Evolutionary conservation across 2,329 filamentous ascomycete genomes (phyloP).

Genomic region (Trichoderma afroharzianum): DNA sequence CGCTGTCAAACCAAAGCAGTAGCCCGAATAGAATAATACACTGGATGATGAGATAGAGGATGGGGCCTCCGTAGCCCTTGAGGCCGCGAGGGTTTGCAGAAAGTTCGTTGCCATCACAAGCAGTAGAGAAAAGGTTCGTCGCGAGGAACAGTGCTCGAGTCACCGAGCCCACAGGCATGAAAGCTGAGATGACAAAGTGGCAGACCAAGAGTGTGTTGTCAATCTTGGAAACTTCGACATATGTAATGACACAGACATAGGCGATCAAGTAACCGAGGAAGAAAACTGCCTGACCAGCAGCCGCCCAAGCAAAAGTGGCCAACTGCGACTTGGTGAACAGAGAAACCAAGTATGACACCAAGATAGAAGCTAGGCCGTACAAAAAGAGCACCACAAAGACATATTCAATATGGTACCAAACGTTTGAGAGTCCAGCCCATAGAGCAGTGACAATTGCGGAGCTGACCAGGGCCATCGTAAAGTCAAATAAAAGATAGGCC

Average conservation of each 20-base stretch:
- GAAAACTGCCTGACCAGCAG: constrained; percentile 68
- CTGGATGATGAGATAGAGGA: constrained; percentile 77
- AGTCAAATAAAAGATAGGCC: constrained; percentile 79
- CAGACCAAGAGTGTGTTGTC: constrained; percentile 64
- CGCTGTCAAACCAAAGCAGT: constrained; percentile 77
- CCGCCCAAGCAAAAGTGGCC: constrained; percentile 78
- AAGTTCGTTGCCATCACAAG: constrained; percentile 64
- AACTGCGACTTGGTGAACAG: constrained; percentile 76
- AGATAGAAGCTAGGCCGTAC: constrained; percentile 73
- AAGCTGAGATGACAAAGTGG: constrained; percentile 69
- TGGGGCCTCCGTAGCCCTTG: constrained; percentile 75
- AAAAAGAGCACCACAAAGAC: constrained; percentile 77
- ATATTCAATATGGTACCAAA: constrained; percentile 78
- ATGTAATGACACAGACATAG: constrained; percentile 71
- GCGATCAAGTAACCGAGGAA: constrained; percentile 70
- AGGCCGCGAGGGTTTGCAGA: constrained; percentile 68
- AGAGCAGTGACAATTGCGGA: constrained; percentile 65
- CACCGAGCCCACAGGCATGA: constrained; percentile 75
- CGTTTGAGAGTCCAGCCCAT: constrained; percentile 59
- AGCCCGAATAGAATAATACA: constrained; percentile 65
- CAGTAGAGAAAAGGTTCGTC: constrained; percentile 78
- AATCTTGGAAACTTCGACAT: constrained; percentile 64
- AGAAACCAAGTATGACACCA: constrained; percentile 78
- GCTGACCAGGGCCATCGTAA: constrained; percentile 63
- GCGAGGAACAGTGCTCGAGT: constrained; percentile 70